Percentiles rank a stretch among this genome's conserved stretches.
phyloP scores from a whole-genome alignment of 306 rosid species.

The Gillenia trifoliata region DNA sequence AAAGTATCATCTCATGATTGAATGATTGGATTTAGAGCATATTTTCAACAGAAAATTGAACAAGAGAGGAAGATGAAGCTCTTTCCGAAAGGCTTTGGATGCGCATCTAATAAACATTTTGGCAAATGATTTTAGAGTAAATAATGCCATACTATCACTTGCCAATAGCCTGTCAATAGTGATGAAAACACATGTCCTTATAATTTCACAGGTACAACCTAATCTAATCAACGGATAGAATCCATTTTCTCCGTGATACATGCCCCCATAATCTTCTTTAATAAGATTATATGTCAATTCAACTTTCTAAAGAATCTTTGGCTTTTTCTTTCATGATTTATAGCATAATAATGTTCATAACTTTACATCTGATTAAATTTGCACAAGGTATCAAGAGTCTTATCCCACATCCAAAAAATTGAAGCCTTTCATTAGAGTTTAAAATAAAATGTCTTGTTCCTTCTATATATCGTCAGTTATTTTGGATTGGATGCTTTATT shows the following conservation, averaged over 20 bases:
- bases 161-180: constrained; percentile 2
- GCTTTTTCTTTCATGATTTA: background rate
- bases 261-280: background rate
- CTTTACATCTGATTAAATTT: background rate
- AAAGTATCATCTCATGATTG: too few relatives aligned
- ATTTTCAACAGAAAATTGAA: too few relatives aligned
- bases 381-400: background rate
- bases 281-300: background rate
- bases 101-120: background rate
- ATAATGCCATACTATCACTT: background rate
- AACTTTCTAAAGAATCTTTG: constrained; percentile 14
- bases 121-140: background rate
- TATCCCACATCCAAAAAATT: background rate
- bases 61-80: too few relatives aligned
- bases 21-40: too few relatives aligned
- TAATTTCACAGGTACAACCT: background rate
- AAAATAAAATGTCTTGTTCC: too few relatives aligned
- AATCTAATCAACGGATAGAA: background rate
- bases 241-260: constrained; percentile 15
- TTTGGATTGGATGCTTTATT: background rate
- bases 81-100: too few relatives aligned
- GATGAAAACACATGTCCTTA: background rate
- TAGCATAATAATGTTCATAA: background rate
- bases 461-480: too few relatives aligned
- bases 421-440: background rate